Evolutionary conservation across 2,329 filamentous ascomycete genomes (phyloP), one percentile per base, ranked within the genome.

Genomic region (Neopestalotiopsis sp.): DNA sequence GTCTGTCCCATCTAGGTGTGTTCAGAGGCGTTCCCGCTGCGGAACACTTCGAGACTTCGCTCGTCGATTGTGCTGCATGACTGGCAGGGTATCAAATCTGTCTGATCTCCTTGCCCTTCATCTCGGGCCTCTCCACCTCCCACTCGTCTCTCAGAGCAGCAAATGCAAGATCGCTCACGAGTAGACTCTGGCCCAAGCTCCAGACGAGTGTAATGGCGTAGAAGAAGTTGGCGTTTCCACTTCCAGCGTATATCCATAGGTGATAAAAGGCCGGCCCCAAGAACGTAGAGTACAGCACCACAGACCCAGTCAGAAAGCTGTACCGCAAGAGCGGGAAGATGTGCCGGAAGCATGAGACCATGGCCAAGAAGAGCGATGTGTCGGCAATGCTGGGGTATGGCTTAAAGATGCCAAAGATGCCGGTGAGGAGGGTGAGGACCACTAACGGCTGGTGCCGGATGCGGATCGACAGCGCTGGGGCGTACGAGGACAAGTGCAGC

Each of bases 181-280:
- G 83, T 71, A 99, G 86, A 49, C 94, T 95, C 74, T 97, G 87
- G 0, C 94, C 96, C 30, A 99, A 80, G 77, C 94, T 97, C 96
- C 96, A 99, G 0, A 99, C 96, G n/a, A 99, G 84, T 0, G 96
- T 99, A 75, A 99, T 98, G 73, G 96, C 96, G 78, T 99, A 99
- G 83, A 99, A 99, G 83, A 99, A 99, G 79, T 99, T 99, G 69
- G 96, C 96, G 76, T 99, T 99, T 34, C 96, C 96, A 68, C 94
- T 97, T 64, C 96, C 96, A 2, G 96, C 96, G 77, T 98, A 99
- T 69, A 99, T 95, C 96, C 96, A 99, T 5, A 99, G 85, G 78
- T 99, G 91, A 79, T 98, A 97, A 79, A 99, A 99, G 0, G 95
- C 94, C 1, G 96, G 96, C 0, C 96, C 96, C 0, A 99, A 87